Base-by-base conservation (phyloP, 108 stramenopile species). In the Asterionellopsis glacialis region DNA sequence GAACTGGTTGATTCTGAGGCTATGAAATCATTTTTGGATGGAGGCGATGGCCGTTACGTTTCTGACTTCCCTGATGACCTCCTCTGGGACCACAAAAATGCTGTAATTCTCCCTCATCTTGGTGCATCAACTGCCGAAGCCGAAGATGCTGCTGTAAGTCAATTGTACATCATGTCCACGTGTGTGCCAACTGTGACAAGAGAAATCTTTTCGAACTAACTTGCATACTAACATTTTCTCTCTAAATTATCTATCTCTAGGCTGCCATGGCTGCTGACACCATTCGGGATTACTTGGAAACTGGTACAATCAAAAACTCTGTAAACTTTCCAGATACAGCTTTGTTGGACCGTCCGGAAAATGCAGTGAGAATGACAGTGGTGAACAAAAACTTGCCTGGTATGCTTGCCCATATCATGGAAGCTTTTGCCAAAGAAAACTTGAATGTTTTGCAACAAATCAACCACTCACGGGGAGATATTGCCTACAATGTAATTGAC, bases 71-170 rank as follows among this genome's bases (percentile, higher is more conserved):
- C 94, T 33, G 90, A 92, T 59, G 91, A 91, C 48, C 62, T 89
- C 28, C 80, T 95, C 51, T 84, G 84, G 82, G 79, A 85, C 47
- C 93, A 95, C 75, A 70, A 82, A 39, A 93, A 93, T 65, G 68
- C 93, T 24, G 72, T 98, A 53, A 73, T 91, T 62, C 75, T 95
- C 16, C 97, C 97, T 16, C 97, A 98, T 65, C 81, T 98, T 55
- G 97, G 97, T 38, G 97, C 97, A 38, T 94, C 93, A 18, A 98
- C 97, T 13, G 89, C 79, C 60, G 97, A 98, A 78, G 97, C 97
- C 25, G 94, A 98, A 77, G 92, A 94, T 72, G 83, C 88, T 57
- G 96, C 94, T 42, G 70, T 69, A 69, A 51, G 74, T 64, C 9
- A 47, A 45, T 33, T 33, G 33, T 33, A 7, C 33, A 33, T 33